Conservation (phyloP, 1,284 basidiomycete genomes). For the Austroboletus niveus region DNA sequence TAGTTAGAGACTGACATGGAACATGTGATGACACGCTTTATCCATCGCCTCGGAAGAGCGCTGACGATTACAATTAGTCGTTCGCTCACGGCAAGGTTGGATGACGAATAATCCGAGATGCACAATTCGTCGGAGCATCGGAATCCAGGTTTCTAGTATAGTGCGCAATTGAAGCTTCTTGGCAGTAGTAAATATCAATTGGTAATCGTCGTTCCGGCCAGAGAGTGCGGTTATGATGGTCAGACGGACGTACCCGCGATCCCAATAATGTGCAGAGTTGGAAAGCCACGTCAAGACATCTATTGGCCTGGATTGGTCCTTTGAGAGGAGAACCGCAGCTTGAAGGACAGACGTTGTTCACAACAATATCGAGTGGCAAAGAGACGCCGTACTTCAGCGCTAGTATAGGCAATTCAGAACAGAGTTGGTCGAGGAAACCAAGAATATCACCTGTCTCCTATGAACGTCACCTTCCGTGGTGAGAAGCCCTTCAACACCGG, state of each 20-base stretch:
- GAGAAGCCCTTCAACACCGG: conserved; percentile 46
- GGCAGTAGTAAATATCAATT: conserved; percentile 50
- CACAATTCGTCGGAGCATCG: conserved; percentile 53
- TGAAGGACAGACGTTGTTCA: no score
- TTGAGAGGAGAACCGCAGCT: conserved; percentile 38
- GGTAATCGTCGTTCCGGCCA: conserved; percentile 50
- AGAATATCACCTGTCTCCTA: conserved; percentile 43
- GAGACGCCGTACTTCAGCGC: conserved; percentile 30
- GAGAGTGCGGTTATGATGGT: conserved; percentile 41
- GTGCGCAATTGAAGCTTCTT: conserved; percentile 51
- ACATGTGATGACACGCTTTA: conserved; percentile 48
- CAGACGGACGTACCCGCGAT: conserved; percentile 47
- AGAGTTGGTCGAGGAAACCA: not conserved
- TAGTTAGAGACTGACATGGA: conserved; percentile 53
- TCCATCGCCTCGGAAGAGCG: conserved; percentile 40
- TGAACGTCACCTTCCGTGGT: conserved; percentile 55
- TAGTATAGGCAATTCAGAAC: conserved; percentile 13
- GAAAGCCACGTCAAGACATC: conserved; percentile 63
- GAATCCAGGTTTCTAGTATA: conserved; percentile 58
- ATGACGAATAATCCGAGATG: conserved; percentile 24
- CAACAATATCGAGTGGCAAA: no score
- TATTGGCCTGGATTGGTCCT: conserved; percentile 33
- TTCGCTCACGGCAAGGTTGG: conserved; percentile 12
- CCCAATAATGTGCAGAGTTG: conserved; percentile 69
- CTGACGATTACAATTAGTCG: conserved; percentile 22